A percentile compares a stretch with the other conserved stretches of the same genome.
These are phyloP conservation scores for Fusarium domesticum DNA, from an alignment of 2,329 filamentous ascomycete species.

Conservation along the genomic window DNA sequence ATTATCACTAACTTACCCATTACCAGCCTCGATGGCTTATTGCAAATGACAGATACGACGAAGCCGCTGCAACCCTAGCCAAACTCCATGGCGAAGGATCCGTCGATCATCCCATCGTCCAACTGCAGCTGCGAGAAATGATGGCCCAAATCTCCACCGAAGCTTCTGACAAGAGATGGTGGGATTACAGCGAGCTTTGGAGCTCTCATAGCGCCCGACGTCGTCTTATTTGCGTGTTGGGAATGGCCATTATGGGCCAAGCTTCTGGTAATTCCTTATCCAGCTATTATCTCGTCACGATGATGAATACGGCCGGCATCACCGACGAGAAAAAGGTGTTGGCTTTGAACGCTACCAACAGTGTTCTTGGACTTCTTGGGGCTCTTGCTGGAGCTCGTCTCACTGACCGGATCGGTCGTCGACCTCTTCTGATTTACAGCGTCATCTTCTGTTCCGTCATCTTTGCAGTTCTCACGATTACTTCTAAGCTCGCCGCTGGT, in stretches of 20 bases:
- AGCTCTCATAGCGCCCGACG: constrained; percentile 46
- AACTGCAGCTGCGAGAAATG: constrained; percentile 41
- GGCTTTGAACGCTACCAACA: constrained; percentile 49
- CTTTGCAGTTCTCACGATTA: constrained; percentile 42
- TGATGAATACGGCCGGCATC: constrained; percentile 29
- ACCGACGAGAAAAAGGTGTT: constrained; percentile 41
- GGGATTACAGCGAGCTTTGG: constrained; percentile 53
- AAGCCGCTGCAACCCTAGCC: constrained; percentile 36
- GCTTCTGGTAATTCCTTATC: constrained; percentile 49
- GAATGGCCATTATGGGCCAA: constrained; percentile 54
- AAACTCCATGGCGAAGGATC: constrained; percentile 35
- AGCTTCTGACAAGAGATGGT: constrained; percentile 50
- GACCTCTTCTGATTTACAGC: constrained; percentile 47
- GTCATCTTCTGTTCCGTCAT: constrained; percentile 40
- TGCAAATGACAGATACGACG: constrained; percentile 36
- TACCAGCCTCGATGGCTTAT: constrained; percentile 39
- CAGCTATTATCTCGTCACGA: constrained; percentile 54
- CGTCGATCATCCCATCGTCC: constrained; percentile 36
- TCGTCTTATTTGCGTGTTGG: constrained; percentile 50
- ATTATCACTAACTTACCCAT: background rate
- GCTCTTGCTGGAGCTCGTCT: constrained; percentile 45
- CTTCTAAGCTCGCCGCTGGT: constrained; percentile 6
- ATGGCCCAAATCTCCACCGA: constrained; percentile 38
- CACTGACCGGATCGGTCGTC: constrained; percentile 44
- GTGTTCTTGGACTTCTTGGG: constrained; percentile 41